Base-by-base conservation (phyloP, 116 monocot genomes). In the Trichopus zeylanicus region DNA sequence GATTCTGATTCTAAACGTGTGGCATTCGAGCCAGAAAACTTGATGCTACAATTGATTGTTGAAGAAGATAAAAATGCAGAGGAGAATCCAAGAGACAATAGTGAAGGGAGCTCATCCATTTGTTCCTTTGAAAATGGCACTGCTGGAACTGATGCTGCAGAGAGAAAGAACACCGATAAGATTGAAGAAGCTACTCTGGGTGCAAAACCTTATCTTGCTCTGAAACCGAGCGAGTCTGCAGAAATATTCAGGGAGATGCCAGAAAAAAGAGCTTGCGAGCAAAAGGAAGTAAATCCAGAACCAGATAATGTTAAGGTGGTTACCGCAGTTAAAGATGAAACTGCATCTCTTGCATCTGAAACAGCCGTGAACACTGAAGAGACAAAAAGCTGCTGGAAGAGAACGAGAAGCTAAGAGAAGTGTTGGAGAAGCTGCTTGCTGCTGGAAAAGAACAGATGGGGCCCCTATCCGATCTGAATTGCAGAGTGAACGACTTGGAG, bases 401-500 rank as follows among this genome's bases (percentile, higher is more conserved):
- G 22, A 77, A 79, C 53, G 62, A 73, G 29, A 75, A 68, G 38
- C 62, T 88, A 28, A 79, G 65, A 61, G 61, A 52, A 31, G 70
- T 71, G 70, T 39, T 88, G 28, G 68, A 83, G 48, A 76, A 60
- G 26, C 65, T 88, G 26, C 57, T 88, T 22, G 49, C 65, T 0
- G 64, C 76, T 0, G 88, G 80, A 6, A 73, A 69, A 16, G 38
- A 73, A 16, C 83, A 88, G 46, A 22, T 80, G 34, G 70, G 19
- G 9, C 62, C 60, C 4, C 77, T 88, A 34, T 58, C 67, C 6
- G 56, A 57, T 9, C 67, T 88, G 19, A 81, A 60, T 34, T 67
- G 54, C 16, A 76, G 83, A 60, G 83, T 88, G 23, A 71, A 63
- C 63, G 53, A 67, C 6, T 46, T 88, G 49, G 88, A 88, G 62